phyloP scores from a whole-genome alignment of 106 monocot genomes.

The Apostasia shenzhenica region DNA sequence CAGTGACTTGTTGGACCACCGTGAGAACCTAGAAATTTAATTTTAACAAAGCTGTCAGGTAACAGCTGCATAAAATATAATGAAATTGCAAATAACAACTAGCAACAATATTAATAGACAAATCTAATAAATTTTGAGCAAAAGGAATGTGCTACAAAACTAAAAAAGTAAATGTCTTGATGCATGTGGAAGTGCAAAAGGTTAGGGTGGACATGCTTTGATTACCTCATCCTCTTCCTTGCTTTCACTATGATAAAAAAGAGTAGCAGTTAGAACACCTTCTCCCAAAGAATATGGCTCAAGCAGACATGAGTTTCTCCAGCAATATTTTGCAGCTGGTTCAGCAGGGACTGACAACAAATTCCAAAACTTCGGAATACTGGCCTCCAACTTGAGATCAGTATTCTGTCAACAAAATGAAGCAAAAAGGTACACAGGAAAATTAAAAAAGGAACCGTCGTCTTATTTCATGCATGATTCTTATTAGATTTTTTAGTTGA shows the following conservation, averaged over 20 bases:
- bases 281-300: constrained; percentile 56
- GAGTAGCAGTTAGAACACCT: constrained; percentile 56
- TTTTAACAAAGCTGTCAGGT: neutral
- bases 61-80: neutral
- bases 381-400: constrained; percentile 49
- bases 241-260: constrained; percentile 47
- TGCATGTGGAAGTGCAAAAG: neutral
- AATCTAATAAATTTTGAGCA: neutral
- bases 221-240: constrained; percentile 50
- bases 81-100: neutral
- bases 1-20: constrained; percentile 57
- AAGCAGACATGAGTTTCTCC: constrained; percentile 52
- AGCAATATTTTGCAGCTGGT: constrained; percentile 22
- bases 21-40: constrained; percentile 47
- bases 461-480: no score
- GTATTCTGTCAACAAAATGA: constrained; percentile 41
- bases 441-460: no score
- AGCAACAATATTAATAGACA: neutral
- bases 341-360: constrained; percentile 29
- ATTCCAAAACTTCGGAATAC: constrained; percentile 41
- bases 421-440: no score
- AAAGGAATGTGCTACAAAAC: neutral
- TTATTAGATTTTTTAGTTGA: no score
- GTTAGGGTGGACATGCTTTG: neutral
- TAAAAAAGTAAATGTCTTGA: neutral